These are phyloP conservation scores for Gloeopeniophorella convolvens DNA, from an alignment of 768 basidiomycete species.

Conservation along the genomic window DNA sequence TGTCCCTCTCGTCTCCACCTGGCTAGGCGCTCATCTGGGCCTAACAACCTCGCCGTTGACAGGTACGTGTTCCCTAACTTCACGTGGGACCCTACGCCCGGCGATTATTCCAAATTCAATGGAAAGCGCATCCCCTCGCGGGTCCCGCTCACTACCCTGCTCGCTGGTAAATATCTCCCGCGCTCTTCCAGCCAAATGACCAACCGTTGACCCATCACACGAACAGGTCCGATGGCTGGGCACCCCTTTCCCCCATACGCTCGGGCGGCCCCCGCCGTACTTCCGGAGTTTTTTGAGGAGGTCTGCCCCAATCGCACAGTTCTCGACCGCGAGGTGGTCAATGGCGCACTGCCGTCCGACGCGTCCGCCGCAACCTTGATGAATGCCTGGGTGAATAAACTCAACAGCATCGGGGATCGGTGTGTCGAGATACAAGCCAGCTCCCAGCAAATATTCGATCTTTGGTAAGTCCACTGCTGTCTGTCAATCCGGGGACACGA, in stretches of 20 bases:
- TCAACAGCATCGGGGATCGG: conserved; percentile 31
- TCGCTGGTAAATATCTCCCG: conserved; percentile 48
- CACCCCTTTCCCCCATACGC: conserved; percentile 31
- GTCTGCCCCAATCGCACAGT: conserved; percentile 35
- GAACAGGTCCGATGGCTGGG: conserved; percentile 37
- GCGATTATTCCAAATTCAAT: conserved; percentile 37
- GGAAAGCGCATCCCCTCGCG: conserved; percentile 46
- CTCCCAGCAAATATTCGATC: conserved; percentile 30
- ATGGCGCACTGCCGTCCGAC: conserved; percentile 24
- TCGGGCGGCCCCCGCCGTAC: conserved; percentile 31
- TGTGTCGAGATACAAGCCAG: conserved; percentile 37
- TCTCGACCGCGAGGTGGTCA: conserved; percentile 28
- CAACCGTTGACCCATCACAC: background rate
- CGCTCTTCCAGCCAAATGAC: too few relatives aligned
- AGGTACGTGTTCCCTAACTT: conserved; percentile 53
- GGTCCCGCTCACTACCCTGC: conserved; percentile 47
- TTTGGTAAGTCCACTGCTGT: conserved; percentile 26
- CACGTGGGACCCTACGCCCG: conserved; percentile 41
- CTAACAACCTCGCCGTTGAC: background rate
- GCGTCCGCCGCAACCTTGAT: conserved; percentile 28
- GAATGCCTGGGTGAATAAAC: conserved; percentile 33
- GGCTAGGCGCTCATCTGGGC: background rate
- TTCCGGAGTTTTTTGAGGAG: conserved; percentile 32
- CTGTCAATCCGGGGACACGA: background rate
- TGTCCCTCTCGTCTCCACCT: background rate